Percentiles rank a stretch among this genome's conserved stretches.
These are phyloP conservation scores for Blastocystis sp. DNA, from an alignment of 352 stramenopile species.

Conservation along the genomic window DNA sequence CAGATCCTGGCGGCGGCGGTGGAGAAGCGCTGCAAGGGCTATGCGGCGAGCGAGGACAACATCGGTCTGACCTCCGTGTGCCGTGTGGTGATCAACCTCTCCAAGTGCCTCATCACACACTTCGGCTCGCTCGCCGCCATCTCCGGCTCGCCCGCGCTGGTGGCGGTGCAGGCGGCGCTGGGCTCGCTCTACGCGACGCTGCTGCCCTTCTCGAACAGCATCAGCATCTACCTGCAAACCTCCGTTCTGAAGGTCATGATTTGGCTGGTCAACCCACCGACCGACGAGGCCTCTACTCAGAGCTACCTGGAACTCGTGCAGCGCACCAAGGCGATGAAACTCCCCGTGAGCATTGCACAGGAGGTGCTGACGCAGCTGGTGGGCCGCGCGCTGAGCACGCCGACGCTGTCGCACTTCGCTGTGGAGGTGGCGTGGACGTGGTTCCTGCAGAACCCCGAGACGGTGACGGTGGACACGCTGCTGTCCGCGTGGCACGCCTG, in stretches of 20 bases:
- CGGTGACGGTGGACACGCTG: slow-evolving; percentile 27
- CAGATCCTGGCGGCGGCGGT: slow-evolving; percentile 11
- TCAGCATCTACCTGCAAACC: slow-evolving; percentile 53
- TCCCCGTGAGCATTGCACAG: not conserved
- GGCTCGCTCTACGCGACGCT: not conserved
- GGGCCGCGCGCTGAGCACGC: not conserved
- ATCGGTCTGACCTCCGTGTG: slow-evolving; percentile 30
- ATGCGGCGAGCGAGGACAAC: not conserved
- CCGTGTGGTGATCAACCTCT: slow-evolving; percentile 5
- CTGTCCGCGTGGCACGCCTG: slow-evolving; percentile 27
- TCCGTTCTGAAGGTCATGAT: slow-evolving; percentile 48
- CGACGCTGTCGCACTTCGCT: slow-evolving; percentile 38
- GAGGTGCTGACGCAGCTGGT: slow-evolving; percentile 36
- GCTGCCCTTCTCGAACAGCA: not conserved
- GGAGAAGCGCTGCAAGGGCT: not conserved
- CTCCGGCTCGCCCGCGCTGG: slow-evolving; percentile 1
- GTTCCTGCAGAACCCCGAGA: slow-evolving; percentile 25
- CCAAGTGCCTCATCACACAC: slow-evolving; percentile 41
- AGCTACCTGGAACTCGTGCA: slow-evolving; percentile 6
- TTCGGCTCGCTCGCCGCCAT: slow-evolving; percentile 10
- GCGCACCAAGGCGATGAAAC: not conserved
- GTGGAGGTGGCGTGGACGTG: slow-evolving; percentile 53
- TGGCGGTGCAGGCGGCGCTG: not conserved
- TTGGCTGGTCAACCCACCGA: slow-evolving; percentile 46
- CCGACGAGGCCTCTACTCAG: not conserved